phyloP scores from a whole-genome alignment of 768 basidiomycete species.

The button mushroom (Agaricus bisporus) region DNA sequence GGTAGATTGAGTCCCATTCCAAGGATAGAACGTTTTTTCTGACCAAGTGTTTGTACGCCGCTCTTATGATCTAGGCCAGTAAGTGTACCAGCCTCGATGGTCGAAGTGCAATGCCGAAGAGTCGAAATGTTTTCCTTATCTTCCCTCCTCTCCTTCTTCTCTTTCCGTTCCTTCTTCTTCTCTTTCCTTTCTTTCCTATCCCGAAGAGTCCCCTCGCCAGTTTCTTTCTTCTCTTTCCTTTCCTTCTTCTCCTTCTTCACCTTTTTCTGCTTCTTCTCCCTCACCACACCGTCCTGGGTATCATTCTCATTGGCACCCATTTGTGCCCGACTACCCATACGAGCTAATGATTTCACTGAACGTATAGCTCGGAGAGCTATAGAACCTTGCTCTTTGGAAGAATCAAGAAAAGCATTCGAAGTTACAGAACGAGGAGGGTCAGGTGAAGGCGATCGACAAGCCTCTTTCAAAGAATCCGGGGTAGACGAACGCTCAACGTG shows the following conservation, averaged over 20 bases:
- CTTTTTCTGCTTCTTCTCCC: conserved; percentile 28
- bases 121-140: conserved; percentile 25
- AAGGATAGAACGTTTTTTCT: conserved; percentile 58
- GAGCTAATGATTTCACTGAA: conserved; percentile 65
- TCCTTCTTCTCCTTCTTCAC: conserved; percentile 22
- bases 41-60: conserved; percentile 32
- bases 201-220: conserved; percentile 15
- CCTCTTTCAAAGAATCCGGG: conserved; percentile 8
- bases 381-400: conserved; percentile 40
- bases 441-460: conserved; percentile 11
- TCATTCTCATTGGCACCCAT: conserved; percentile 22
- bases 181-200: conserved; percentile 19
- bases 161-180: conserved; percentile 19
- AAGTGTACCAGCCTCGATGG: conserved; percentile 63
- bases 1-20: conserved; percentile 49
- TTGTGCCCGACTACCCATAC: conserved; percentile 70
- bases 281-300: conserved; percentile 20
- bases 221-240: conserved; percentile 25
- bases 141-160: conserved; percentile 23
- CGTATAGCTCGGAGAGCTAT: conserved; percentile 78
- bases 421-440: conserved; percentile 25
- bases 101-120: conserved; percentile 48
- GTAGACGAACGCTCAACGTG: conserved; percentile 1
- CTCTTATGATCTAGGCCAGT: conserved; percentile 15
- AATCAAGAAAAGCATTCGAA: conserved; percentile 30